Percentiles rank a stretch among this genome's conserved stretches.
phyloP scores from a whole-genome alignment of 805 yeast species.

The Candida lessepsii region DNA sequence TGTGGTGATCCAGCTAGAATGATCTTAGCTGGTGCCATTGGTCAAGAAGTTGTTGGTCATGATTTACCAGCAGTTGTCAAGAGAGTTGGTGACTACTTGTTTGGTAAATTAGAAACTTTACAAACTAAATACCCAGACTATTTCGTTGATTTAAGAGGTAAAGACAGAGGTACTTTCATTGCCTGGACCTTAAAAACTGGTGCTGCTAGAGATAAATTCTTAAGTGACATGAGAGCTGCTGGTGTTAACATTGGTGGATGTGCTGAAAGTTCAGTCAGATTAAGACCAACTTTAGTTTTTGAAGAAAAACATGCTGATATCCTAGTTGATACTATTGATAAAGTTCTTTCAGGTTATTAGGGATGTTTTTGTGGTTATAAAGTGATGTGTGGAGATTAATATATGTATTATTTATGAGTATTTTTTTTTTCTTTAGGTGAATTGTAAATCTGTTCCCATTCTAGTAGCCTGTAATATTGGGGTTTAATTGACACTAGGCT shows the following conservation, averaged over 20 bases:
- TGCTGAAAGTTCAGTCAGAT: slow-evolving; percentile 73
- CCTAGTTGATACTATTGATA: slow-evolving; percentile 45
- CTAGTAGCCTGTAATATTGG: no score
- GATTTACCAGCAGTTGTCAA: slow-evolving; percentile 55
- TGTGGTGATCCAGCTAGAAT: slow-evolving; percentile 88
- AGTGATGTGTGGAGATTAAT: no score
- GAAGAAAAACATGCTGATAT: slow-evolving; percentile 79
- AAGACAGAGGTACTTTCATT: slow-evolving; percentile 62
- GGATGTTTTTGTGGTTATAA: no score
- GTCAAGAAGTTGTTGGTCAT: slow-evolving; percentile 59
- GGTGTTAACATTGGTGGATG: slow-evolving; percentile 88
- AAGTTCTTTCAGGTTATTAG: slow-evolving; percentile 30
- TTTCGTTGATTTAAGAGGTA: slow-evolving; percentile 56
- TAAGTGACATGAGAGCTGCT: slow-evolving; percentile 53
- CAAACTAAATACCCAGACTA: slow-evolving; percentile 62
- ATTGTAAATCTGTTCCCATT: no score
- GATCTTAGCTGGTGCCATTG: slow-evolving; percentile 72
- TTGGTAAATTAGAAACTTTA: slow-evolving; percentile 50
- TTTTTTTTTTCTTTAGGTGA: no score
- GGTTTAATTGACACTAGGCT: no score
- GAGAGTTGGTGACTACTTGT: slow-evolving; percentile 68
- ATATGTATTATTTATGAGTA: no score
- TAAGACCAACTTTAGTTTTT: slow-evolving; percentile 77
- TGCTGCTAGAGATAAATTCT: slow-evolving; percentile 58
- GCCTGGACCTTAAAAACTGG: slow-evolving; percentile 58